phyloP scores from a whole-genome alignment of 2,329 filamentous ascomycete genomes.

The Knufia fluminis region DNA sequence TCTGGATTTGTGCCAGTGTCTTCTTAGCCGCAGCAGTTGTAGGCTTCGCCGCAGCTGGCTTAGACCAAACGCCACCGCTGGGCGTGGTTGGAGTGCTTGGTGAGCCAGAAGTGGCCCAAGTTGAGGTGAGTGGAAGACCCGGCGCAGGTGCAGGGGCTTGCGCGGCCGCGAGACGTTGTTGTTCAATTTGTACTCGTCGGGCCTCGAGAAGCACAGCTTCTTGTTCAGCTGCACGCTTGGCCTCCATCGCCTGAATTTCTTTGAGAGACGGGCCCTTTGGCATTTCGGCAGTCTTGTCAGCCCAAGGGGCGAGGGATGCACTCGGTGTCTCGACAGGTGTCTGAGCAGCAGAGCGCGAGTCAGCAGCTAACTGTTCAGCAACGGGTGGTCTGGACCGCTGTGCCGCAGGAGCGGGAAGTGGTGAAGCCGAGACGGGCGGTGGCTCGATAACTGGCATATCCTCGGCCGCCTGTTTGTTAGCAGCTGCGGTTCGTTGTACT shows the following conservation, averaged over 20 bases:
- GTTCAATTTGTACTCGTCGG: slow-evolving; percentile 63
- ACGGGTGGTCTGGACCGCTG: slow-evolving; percentile 77
- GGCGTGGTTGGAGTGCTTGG: slow-evolving; percentile 52
- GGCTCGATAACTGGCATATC: slow-evolving; percentile 52
- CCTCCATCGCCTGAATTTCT: slow-evolving; percentile 94
- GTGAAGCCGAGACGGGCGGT: slow-evolving; percentile 65
- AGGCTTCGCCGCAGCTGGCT: slow-evolving; percentile 36
- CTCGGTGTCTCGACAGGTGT: slow-evolving; percentile 59
- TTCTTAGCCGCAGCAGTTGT: slow-evolving; percentile 55
- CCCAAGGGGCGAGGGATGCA: slow-evolving; percentile 85
- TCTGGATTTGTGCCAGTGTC: slow-evolving; percentile 90
- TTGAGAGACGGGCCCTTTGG: slow-evolving; percentile 85
- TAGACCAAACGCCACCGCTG: slow-evolving; percentile 41
- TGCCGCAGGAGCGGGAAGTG: slow-evolving; percentile 78
- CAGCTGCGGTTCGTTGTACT: slow-evolving; percentile 61
- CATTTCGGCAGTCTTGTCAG: slow-evolving; percentile 64
- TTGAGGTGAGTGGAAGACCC: slow-evolving; percentile 77
- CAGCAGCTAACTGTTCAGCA: slow-evolving; percentile 59
- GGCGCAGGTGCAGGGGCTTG: slow-evolving; percentile 60
- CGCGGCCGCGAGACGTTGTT: slow-evolving; percentile 53
- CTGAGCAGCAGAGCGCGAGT: slow-evolving; percentile 64
- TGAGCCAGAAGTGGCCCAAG: slow-evolving; percentile 70
- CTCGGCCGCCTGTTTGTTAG: slow-evolving; percentile 21
- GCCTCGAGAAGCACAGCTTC: slow-evolving; percentile 72
- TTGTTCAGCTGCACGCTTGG: slow-evolving; percentile 79